phyloP scores from a whole-genome alignment of 2,329 filamentous ascomycete species.

The Dactylellina drechsleri region DNA sequence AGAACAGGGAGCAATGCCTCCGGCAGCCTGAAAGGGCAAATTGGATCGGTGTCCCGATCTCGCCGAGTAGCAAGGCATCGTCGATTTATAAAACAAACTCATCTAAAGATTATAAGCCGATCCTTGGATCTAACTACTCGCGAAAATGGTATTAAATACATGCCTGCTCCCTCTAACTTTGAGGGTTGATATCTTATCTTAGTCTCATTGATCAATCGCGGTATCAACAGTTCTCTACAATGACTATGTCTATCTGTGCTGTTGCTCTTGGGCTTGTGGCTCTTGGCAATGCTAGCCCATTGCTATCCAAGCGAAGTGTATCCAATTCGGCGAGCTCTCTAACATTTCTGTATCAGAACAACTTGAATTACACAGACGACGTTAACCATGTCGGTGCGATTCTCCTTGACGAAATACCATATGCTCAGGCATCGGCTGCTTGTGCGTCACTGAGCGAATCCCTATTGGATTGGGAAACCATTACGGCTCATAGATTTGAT shows the following conservation, averaged over 20 bases:
- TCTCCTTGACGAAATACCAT: conserved; percentile 64
- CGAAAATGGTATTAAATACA: too few relatives aligned
- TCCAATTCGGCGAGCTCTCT: conserved; percentile 63
- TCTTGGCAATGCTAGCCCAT: neutral
- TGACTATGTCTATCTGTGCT: too few relatives aligned
- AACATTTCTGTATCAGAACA: conserved; percentile 68
- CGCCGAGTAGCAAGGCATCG: neutral
- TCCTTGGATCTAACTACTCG: too few relatives aligned
- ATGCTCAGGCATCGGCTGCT: conserved; percentile 62
- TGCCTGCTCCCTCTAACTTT: too few relatives aligned
- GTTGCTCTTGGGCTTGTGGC: neutral
- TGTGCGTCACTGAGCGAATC: conserved; percentile 65
- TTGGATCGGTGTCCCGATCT: neutral
- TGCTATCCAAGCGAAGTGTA: neutral
- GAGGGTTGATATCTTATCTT: too few relatives aligned
- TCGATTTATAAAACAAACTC: too few relatives aligned
- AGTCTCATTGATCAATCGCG: too few relatives aligned
- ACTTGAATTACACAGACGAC: conserved; percentile 67
- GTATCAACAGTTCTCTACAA: too few relatives aligned
- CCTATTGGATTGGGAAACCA: conserved; percentile 62
- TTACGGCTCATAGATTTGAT: conserved; percentile 64
- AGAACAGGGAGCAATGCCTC: neutral
- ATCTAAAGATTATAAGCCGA: too few relatives aligned
- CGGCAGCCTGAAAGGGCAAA: too few relatives aligned
- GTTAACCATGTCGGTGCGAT: conserved; percentile 67